These are phyloP conservation scores for Leishmania arabica DNA, from an alignment of 208 protist genomes.

Conservation along the genomic window DNA sequence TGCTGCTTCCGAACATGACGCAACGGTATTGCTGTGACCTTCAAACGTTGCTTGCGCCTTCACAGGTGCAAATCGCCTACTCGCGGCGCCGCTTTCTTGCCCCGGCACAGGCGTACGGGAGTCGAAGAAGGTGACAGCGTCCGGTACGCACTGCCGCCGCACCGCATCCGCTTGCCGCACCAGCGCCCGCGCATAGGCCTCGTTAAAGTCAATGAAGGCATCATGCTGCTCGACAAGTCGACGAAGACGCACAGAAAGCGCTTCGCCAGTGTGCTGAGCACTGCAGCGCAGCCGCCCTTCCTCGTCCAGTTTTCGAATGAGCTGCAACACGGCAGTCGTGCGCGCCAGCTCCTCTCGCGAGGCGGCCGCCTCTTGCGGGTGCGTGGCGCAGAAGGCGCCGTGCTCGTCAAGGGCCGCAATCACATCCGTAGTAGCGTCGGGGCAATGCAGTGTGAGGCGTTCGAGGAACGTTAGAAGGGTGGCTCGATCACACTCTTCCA, in stretches of 20 bases:
- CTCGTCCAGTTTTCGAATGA: constrained; percentile 60
- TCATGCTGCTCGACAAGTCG: constrained; percentile 66
- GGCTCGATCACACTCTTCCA: constrained; percentile 55
- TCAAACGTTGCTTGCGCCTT: not conserved
- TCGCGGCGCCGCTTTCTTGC: not conserved
- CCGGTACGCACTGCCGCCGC: constrained; percentile 10
- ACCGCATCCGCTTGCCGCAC: constrained; percentile 32
- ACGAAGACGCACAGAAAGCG: constrained; percentile 41
- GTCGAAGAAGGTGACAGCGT: constrained; percentile 51
- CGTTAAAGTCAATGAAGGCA: constrained; percentile 51
- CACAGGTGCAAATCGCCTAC: not conserved
- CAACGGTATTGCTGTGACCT: not conserved
- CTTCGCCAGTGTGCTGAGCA: constrained; percentile 16
- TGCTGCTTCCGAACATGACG: not conserved
- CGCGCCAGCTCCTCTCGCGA: constrained; percentile 26
- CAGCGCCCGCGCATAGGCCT: constrained; percentile 36
- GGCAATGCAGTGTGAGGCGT: constrained; percentile 40
- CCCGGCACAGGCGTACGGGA: constrained; percentile 14
- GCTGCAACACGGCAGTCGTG: constrained; percentile 29
- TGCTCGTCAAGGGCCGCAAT: constrained; percentile 62
- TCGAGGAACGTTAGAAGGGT: constrained; percentile 62
- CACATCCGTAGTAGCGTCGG: constrained; percentile 33
- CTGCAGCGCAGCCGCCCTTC: constrained; percentile 57
- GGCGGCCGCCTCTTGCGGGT: constrained; percentile 49
- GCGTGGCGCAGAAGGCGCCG: constrained; percentile 39